Evolutionary conservation across 1,139 yeast species (phyloP).

Genomic region (Hyphopichia buzzinii): DNA sequence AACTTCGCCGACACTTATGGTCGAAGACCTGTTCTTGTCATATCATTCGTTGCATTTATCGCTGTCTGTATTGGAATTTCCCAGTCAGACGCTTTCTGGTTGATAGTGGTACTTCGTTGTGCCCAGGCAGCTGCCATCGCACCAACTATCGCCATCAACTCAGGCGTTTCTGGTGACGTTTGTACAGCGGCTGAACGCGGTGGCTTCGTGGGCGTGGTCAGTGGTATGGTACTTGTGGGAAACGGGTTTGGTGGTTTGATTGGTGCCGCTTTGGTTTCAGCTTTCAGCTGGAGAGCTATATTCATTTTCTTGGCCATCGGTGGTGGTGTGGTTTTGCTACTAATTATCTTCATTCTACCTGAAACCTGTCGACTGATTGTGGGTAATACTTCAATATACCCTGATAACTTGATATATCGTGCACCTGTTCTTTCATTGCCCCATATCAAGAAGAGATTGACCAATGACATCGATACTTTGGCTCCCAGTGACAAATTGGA

Average conservation of each 20-base stretch:
- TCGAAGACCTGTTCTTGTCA: constrained; percentile 32
- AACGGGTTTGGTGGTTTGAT: constrained; percentile 41
- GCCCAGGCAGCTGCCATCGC: constrained; percentile 43
- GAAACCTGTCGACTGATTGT: constrained; percentile 37
- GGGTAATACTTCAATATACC: constrained; percentile 38
- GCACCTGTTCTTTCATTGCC: constrained; percentile 26
- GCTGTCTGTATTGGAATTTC: constrained; percentile 38
- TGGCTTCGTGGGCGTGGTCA: constrained; percentile 36
- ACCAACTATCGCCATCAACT: constrained; percentile 37
- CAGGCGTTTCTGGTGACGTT: constrained; percentile 43
- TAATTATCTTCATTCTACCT: constrained; percentile 25
- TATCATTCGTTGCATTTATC: constrained; percentile 25
- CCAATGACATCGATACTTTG: constrained; percentile 28
- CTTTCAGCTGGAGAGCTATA: constrained; percentile 38
- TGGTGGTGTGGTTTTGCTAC: constrained; percentile 28
- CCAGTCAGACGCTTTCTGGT: constrained; percentile 34
- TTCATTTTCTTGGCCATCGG: constrained; percentile 39
- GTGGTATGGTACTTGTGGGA: constrained; percentile 37
- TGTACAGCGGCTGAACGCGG: constrained; percentile 37
- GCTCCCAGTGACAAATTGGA: constrained; percentile 17
- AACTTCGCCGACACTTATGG: constrained; percentile 38
- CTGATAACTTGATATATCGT: constrained; percentile 18
- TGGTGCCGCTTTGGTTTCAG: constrained; percentile 33
- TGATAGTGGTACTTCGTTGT: constrained; percentile 34
- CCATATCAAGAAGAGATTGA: constrained; percentile 20